Percentiles rank a stretch among this genome's conserved stretches.
phyloP scores from a whole-genome alignment of 202 grass and related monocot species.

The Bolboschoenoplectus hybrid region DNA sequence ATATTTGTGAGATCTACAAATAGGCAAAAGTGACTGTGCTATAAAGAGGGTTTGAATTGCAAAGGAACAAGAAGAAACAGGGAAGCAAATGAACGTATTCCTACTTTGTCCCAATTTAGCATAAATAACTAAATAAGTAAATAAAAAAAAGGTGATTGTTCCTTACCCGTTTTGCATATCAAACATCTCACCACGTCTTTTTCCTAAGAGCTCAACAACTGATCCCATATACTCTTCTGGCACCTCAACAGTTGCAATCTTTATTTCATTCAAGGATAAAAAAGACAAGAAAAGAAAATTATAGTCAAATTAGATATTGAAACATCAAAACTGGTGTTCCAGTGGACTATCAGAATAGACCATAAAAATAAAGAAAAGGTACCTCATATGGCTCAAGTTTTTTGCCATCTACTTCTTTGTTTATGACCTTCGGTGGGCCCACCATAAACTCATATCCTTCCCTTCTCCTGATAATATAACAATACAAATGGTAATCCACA shows the following conservation, averaged over 20 bases:
- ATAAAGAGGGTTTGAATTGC: background rate
- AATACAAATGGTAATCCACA: constrained; percentile 34
- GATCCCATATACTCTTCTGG: constrained; percentile 90
- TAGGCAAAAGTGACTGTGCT: background rate
- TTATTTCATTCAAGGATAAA: constrained; percentile 16
- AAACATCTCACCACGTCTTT: constrained; percentile 92
- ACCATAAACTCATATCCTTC: constrained; percentile 99
- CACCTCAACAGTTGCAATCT: constrained; percentile 96
- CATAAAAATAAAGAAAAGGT: constrained; percentile 22
- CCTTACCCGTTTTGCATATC: constrained; percentile 68
- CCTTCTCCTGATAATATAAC: constrained; percentile 73
- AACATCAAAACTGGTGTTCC: background rate
- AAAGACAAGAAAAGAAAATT: background rate
- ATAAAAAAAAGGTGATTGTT: constrained; percentile 8
- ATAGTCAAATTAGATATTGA: constrained; percentile 20
- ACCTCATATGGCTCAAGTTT: constrained; percentile 91
- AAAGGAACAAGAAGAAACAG: background rate
- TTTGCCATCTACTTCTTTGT: constrained; percentile 79
- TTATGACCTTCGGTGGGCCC: constrained; percentile 97
- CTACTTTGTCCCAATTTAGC: background rate
- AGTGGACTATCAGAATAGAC: background rate
- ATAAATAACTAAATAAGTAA: constrained; percentile 10
- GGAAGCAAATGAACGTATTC: constrained; percentile 5
- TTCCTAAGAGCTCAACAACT: constrained; percentile 90
- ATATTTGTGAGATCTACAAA: constrained; percentile 9